Conservation (phyloP, 768 basidiomycete species). For the Rhodotorula graminis region DNA sequence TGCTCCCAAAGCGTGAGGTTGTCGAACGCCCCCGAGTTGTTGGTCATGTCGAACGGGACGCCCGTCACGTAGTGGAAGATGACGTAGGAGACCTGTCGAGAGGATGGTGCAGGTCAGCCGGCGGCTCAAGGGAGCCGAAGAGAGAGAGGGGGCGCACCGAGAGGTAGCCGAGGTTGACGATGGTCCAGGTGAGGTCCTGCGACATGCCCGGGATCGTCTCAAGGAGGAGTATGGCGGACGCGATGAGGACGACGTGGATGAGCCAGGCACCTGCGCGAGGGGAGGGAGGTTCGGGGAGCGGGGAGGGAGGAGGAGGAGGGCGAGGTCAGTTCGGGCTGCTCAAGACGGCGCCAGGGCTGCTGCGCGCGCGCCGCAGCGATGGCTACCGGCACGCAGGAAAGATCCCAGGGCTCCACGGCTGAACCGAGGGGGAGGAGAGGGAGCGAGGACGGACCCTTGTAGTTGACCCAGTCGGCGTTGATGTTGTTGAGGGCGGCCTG, state of each 20-base stretch:
- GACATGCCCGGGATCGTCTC: constrained; percentile 92
- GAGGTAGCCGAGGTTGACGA: constrained; percentile 84
- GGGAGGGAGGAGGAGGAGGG: not conserved
- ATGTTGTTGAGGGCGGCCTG: constrained; percentile 54
- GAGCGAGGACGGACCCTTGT: constrained; percentile 60
- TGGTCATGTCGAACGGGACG: constrained; percentile 83
- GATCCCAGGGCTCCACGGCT: too few species aligned
- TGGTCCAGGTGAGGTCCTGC: constrained; percentile 90
- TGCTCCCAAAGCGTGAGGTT: constrained; percentile 98
- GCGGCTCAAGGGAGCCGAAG: not conserved
- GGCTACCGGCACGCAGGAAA: not conserved
- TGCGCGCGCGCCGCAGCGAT: not conserved
- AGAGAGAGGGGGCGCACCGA: constrained; percentile 59
- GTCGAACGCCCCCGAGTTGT: constrained; percentile 90
- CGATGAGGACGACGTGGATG: constrained; percentile 90
- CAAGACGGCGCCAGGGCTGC: too few species aligned
- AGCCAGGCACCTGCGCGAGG: constrained; percentile 78
- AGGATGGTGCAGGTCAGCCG: not conserved
- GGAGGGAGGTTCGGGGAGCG: not conserved
- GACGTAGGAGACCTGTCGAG: constrained; percentile 75
- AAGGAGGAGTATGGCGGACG: constrained; percentile 81
- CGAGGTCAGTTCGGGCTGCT: not conserved
- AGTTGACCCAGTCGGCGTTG: constrained; percentile 90
- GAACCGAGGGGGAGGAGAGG: not conserved
- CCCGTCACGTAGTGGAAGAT: constrained; percentile 99